Base-by-base conservation (phyloP, 805 yeast genomes). In the Candida germanica region DNA sequence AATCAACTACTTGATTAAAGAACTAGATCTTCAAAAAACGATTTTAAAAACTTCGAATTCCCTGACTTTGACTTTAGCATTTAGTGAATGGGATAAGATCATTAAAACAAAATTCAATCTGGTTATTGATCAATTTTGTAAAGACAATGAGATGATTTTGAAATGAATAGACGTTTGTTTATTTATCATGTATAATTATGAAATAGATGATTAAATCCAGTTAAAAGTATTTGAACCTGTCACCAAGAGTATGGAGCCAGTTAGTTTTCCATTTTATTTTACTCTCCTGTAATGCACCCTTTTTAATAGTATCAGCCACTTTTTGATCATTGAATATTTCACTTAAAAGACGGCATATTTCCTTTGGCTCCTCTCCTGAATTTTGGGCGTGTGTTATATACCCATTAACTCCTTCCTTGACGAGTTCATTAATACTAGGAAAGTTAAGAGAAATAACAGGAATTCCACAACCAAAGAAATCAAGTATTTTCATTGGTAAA, bases 401-500 rank as follows among this genome's bases (percentile, higher is more conserved):
- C 1, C 99, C 99, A 53, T 89, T 88, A 1, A 60, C 65, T 2
- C 74, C 75, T 31, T 80, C 74, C 30, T 73, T 65, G 1, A 93
- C 91, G 29, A 93, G 64, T 55, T 93, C 98, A 5, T 67, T 66
- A 10, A 91, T 71, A 1, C 95, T 91, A 0, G 83, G 78, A 55
- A 87, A 93, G 24, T 71, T 65, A 39, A 89, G 66, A 0, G 96
- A 77, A 2, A 89, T 66, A 0, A 88, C 97, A 1, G 98, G 99
- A 9, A 93, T 65, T 0, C 98, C 98, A 45, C 93, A 85, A 0
- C 98, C 98, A 66, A 91, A 89, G 75, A 91, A 79, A 53, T 93
- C 99, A 5, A 91, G 82, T 23, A 93, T 85, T 58, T 93, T 93
- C 99, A 93, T 93, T 1, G 99, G 99, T 39, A 93, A 69, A 53